These are phyloP conservation scores for Collybia sp. DNA, from an alignment of 768 basidiomycete genomes.

Conservation along the genomic window DNA sequence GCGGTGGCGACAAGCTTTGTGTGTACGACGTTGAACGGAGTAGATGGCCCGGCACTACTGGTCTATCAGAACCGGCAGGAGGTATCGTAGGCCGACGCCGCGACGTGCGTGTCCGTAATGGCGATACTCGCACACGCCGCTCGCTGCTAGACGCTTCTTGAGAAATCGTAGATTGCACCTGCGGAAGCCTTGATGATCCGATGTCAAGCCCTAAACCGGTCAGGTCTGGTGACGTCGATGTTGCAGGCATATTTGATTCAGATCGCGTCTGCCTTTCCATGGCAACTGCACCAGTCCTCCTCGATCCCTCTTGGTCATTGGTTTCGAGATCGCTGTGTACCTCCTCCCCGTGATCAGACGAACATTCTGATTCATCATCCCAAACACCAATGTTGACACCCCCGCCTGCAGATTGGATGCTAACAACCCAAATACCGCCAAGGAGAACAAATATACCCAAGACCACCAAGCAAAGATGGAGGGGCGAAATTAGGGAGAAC, in stretches of 20 bases:
- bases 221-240: conserved; percentile 1
- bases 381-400: conserved; percentile 43
- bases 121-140: too few species aligned
- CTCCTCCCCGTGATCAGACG: neutral
- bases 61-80: too few species aligned
- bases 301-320: neutral
- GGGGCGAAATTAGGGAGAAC: conserved; percentile 58
- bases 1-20: conserved; percentile 17
- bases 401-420: conserved; percentile 61
- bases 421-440: conserved; percentile 87
- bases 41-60: too few species aligned
- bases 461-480: conserved; percentile 72
- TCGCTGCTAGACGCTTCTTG: too few species aligned
- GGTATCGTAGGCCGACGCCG: conserved; percentile 6
- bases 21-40: neutral
- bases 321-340: too few species aligned
- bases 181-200: neutral
- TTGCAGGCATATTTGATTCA: conserved; percentile 19
- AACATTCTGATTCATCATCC: conserved; percentile 10
- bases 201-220: neutral
- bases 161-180: neutral
- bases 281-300: conserved; percentile 15
- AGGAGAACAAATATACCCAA: conserved; percentile 77
- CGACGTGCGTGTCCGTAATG: neutral
- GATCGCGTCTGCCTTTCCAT: conserved; percentile 28